Evolutionary conservation across 805 yeast species (phyloP), one percentile per base, ranked within the genome.

Genomic region (Spathaspora sp.): DNA sequence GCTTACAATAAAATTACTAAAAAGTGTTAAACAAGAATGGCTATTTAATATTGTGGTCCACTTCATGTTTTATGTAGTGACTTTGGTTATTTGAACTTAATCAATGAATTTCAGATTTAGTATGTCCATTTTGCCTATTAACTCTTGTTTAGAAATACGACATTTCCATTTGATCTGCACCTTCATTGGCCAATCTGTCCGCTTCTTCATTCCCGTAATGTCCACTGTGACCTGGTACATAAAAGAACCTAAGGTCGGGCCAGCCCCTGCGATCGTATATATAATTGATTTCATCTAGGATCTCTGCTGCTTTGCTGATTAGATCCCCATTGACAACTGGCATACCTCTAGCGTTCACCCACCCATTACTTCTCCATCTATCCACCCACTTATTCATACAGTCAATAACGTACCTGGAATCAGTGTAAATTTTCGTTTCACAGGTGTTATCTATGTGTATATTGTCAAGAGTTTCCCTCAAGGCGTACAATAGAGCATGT

Each of bases 221-320:
- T 1, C 89, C 92, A 16, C 73, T 65, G 64, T 92, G 97, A 0
- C 93, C 97, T 52, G 69, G 73, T 5, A 89, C 93, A 72, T 93
- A 83, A 5, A 62, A 65, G 26, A 90, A 61, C 4, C 67, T 62
- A 28, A 89, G 69, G 0, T 65, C 51, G 1, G 70, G 72, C 57
- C 71, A 68, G 63, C 73, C 32, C 47, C 63, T 63, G 0, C 54
- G 14, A 11, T 54, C 48, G 51, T 78, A 79, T 44, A 65, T 65
- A 0, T 59, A 51, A 35, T 75, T 71, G n/a, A 86, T 72, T 5
- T 58, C 57, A 0, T 62, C 57, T 43, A 70, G 54, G 16, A 67
- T 64, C 0, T 54, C 53, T 42, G 65, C 40, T 5, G 64, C 54
- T 1, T 57, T 56, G 49, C 72, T 58, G 28, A 87, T 77, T 12